Evolutionary conservation across 768 basidiomycete species (phyloP), one percentile per base, ranked within the genome.

Genomic region (Pleurotus citrinopileatus): DNA sequence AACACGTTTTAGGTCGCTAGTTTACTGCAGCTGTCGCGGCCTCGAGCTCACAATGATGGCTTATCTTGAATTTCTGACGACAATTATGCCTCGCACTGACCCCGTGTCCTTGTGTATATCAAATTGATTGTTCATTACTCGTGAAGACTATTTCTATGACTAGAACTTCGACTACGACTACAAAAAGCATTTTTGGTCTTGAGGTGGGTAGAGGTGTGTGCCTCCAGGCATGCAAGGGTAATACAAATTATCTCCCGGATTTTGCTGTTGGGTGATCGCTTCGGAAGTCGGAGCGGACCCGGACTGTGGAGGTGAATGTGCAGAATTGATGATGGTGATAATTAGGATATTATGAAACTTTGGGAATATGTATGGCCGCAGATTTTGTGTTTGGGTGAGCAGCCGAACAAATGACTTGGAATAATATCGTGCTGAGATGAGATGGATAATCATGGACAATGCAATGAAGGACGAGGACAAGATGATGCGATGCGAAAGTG

Each of bases 371-470:
- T 20, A 37, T 10, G 32, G 34, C 34, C 32, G 48, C 43, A n/a
- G 19, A 23, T 22, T 51, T 51, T 51, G 28, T 19, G 48, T 27
- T 40, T 7, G 38, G 34, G 10, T 10, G 34, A 20, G 19, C 34
- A 13, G 34, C 20, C 28, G 19, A 37, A 22, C 48, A 51, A 51
- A 37, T 34, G 17, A 36, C 27, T 20, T 29, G 23, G 28, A 51
- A 51, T 51, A 37, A 36, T 34, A 36, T 51, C 17, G 19, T 53
- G 52, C 42, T 53, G 52, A 53, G 38, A 53, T 42, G 52, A 42
- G 52, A 28, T 53, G 37, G 20, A 19, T 20, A 19, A 15, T 22
- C 19, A 42, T 20, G 17, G 37, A 53, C 37, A 25, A 53, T 22
- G 29, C 17, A n/a, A 44, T 44, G 26, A 25, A 12, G n/a, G 48